A percentile compares a stretch with the other conserved stretches of the same genome.
phyloP scores from a whole-genome alignment of 345 rosid genomes.

The Reutealis trisperma region DNA sequence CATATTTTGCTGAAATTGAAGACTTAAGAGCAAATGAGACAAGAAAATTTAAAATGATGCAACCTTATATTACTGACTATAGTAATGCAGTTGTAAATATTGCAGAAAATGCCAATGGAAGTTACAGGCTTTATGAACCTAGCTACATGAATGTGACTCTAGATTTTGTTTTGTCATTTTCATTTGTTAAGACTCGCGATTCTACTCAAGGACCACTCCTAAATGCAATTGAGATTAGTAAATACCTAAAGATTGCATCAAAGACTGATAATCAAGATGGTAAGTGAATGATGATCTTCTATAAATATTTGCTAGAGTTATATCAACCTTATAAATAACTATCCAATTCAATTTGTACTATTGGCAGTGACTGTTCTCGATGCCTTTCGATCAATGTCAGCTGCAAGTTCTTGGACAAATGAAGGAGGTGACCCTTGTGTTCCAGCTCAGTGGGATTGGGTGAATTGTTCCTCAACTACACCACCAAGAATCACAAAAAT shows the following conservation, averaged over 20 bases:
- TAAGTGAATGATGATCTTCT: constrained; percentile 33
- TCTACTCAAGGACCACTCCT: constrained; percentile 85
- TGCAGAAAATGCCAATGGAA: constrained; percentile 91
- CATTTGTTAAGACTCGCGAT: constrained; percentile 71
- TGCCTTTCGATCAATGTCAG: constrained; percentile 50
- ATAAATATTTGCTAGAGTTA: constrained; percentile 10
- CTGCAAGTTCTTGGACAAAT: constrained; percentile 54
- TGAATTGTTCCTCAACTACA: constrained; percentile 61
- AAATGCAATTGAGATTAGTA: constrained; percentile 89
- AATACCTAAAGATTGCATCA: constrained; percentile 66
- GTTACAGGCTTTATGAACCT: constrained; percentile 88
- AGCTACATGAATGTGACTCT: constrained; percentile 94
- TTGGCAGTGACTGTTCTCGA: constrained; percentile 63
- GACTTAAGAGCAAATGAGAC: constrained; percentile 69
- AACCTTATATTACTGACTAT: constrained; percentile 71
- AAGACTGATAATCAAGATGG: constrained; percentile 67
- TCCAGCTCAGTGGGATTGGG: constrained; percentile 82
- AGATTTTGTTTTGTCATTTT: constrained; percentile 71
- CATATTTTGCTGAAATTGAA: constrained; percentile 92
- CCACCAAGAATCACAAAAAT: constrained; percentile 90
- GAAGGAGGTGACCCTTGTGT: constrained; percentile 95
- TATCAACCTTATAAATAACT: constrained; percentile 18
- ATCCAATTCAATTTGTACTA: constrained; percentile 2
- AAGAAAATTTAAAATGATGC: constrained; percentile 66
- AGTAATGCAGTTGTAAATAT: constrained; percentile 95